Conservation (phyloP, 768 basidiomycete genomes). For the Termitomyces sp. region DNA sequence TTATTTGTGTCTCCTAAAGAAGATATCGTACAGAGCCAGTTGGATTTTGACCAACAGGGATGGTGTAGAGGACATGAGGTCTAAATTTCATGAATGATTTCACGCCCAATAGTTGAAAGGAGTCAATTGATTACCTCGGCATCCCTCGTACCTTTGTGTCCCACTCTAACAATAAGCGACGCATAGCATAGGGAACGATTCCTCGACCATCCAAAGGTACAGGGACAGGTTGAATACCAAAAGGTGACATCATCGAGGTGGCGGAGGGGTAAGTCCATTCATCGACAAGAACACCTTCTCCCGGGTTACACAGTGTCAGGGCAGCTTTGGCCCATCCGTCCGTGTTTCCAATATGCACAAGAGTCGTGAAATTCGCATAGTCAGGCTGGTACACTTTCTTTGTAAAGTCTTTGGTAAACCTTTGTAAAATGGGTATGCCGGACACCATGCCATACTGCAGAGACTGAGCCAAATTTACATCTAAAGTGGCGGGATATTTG, state of each 20-base stretch:
- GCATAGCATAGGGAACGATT: conserved; percentile 64
- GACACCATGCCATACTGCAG: too few species aligned
- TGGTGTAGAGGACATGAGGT: conserved; percentile 67
- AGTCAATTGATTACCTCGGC: conserved; percentile 35
- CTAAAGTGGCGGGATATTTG: too few species aligned
- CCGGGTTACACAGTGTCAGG: conserved; percentile 58
- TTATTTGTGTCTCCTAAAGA: background rate
- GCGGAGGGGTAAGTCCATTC: conserved; percentile 77
- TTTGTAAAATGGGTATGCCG: too few species aligned
- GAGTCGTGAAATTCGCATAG: conserved; percentile 47
- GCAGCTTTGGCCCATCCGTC: conserved; percentile 62
- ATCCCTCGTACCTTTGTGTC: conserved; percentile 50
- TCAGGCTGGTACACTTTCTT: conserved; percentile 48
- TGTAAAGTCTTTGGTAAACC: conserved; percentile 46
- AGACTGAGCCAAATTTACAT: too few species aligned
- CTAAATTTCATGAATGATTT: conserved; percentile 24
- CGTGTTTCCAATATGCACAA: conserved; percentile 65
- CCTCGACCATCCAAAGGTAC: conserved; percentile 58
- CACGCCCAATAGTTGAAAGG: background rate
- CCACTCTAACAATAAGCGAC: conserved; percentile 60
- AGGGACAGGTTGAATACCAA: conserved; percentile 40
- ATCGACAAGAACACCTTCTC: conserved; percentile 46
- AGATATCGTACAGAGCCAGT: conserved; percentile 55
- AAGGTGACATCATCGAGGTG: conserved; percentile 28
- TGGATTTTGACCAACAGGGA: conserved; percentile 84